These are phyloP conservation scores for Plasmodium inui DNA, from an alignment of 169 alveolate genomes.

Conservation along the genomic window DNA sequence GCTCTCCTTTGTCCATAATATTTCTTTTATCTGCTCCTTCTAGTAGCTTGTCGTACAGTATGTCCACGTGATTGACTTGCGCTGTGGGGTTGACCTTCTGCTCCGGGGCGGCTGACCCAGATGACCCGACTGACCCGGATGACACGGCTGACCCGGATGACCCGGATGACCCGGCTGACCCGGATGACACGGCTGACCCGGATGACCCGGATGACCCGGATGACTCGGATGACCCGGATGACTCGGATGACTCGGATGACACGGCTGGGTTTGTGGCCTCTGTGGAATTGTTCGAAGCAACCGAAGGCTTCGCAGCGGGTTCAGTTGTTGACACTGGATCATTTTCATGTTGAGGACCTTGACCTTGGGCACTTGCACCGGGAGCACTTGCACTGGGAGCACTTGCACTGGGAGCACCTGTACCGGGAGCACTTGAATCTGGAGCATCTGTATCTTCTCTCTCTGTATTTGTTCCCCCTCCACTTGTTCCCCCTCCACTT, in stretches of 20 bases:
- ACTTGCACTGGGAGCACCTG: no score
- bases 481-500: no score
- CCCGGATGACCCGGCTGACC: no score
- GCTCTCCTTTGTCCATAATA: not conserved
- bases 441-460: no score
- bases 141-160: not conserved
- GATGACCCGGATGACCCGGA: not conserved
- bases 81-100: not conserved
- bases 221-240: not conserved
- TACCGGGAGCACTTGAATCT: no score
- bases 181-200: not conserved
- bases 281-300: not conserved
- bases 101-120: not conserved
- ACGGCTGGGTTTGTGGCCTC: not conserved
- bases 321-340: not conserved
- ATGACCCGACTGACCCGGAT: not conserved
- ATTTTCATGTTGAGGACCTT: no score
- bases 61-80: slow-evolving; percentile 7
- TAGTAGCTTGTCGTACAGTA: slow-evolving; percentile 3
- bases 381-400: no score
- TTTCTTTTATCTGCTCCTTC: not conserved
- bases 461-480: no score
- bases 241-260: not conserved
- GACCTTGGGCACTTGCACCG: no score
- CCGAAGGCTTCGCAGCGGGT: not conserved